Conservation (phyloP, 306 rosid species). For the Aeschynomene evenia region DNA sequence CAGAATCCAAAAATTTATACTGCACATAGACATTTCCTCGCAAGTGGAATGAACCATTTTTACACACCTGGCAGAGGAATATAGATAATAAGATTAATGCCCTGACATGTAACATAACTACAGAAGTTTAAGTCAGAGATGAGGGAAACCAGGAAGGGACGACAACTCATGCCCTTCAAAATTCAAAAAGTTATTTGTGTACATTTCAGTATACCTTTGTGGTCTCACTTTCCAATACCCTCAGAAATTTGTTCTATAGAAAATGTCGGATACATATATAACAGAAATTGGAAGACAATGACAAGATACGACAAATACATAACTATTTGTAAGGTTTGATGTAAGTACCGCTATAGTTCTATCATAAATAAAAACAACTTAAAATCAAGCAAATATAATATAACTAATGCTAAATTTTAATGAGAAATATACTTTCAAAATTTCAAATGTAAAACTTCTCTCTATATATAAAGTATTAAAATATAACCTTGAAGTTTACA, state of each 20-base stretch:
- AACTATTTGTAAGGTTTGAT: neutral
- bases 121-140: neutral
- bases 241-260: neutral
- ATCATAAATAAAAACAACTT: neutral
- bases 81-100: constrained; percentile 21
- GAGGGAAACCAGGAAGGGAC: neutral
- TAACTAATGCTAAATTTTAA: neutral
- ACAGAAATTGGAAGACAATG: neutral
- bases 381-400: neutral
- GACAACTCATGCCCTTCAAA: neutral
- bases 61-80: constrained; percentile 71
- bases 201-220: neutral
- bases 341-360: neutral
- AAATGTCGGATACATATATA: neutral
- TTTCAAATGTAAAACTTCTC: neutral
- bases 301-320: neutral
- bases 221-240: neutral
- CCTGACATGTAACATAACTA: constrained; percentile 24
- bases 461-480: constrained; percentile 24
- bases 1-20: constrained; percentile 73
- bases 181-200: neutral
- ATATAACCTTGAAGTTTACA: constrained; percentile 85
- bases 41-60: constrained; percentile 89
- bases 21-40: constrained; percentile 90
- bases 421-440: constrained; percentile 10